phyloP scores from a whole-genome alignment of 768 basidiomycete species.

The Gymnopilus dilepis region DNA sequence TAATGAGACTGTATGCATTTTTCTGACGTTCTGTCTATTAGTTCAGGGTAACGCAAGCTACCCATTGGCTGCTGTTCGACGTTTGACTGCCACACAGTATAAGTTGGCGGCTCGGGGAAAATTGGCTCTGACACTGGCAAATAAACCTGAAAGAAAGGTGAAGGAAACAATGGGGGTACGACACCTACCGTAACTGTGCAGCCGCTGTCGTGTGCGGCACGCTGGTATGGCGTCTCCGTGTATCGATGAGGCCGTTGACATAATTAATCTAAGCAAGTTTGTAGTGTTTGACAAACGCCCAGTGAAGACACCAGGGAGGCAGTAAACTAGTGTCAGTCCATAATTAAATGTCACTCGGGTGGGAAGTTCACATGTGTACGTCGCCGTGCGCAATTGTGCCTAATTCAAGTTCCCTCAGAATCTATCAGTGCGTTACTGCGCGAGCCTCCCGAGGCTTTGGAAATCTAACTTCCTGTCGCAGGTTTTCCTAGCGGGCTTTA shows the following conservation, averaged over 20 bases:
- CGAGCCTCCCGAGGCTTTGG: neutral
- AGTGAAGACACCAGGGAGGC: neutral
- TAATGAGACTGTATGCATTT: no score
- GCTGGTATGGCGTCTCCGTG: neutral
- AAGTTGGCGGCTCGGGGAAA: no score
- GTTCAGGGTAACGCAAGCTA: no score
- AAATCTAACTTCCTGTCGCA: neutral
- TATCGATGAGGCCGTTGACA: neutral
- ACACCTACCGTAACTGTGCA: neutral
- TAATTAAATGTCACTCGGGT: conserved; percentile 2
- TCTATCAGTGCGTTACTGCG: neutral
- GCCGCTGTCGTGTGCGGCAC: neutral
- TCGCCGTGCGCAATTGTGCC: neutral
- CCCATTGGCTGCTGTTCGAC: no score
- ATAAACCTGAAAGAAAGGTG: no score
- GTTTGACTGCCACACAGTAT: no score
- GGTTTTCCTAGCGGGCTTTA: neutral
- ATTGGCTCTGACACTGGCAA: no score
- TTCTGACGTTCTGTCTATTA: no score
- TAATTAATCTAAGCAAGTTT: conserved; percentile 2
- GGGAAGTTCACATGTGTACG: neutral
- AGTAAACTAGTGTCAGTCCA: neutral
- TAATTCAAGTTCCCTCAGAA: neutral
- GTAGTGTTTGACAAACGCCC: neutral
- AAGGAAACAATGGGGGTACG: no score